Evolutionary conservation across 768 basidiomycete genomes (phyloP).

Genomic region (Galerina marginata): DNA sequence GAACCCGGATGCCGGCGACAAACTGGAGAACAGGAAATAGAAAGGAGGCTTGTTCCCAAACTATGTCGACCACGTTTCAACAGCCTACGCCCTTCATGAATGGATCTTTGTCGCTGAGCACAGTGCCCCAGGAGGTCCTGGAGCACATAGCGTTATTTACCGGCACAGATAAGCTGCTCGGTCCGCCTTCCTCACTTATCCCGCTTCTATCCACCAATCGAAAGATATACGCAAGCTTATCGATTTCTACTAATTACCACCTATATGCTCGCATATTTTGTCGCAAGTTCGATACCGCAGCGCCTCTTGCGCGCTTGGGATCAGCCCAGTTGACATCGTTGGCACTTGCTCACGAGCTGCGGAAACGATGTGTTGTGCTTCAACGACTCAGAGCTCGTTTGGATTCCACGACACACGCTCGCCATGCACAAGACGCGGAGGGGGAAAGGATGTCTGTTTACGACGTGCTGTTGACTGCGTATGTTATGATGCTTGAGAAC

Average conservation of each 20-base stretch:
- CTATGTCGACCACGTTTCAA: constrained; percentile 4
- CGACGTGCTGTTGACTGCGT: constrained; percentile 69
- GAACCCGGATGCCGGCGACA: constrained; percentile 24
- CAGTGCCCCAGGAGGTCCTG: constrained; percentile 77
- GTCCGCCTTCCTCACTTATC: constrained; percentile 65
- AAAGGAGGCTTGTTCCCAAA: constrained; percentile 18
- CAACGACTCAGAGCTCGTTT: constrained; percentile 56
- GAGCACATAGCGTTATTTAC: constrained; percentile 78
- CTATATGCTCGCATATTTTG: constrained; percentile 77
- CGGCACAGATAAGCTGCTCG: constrained; percentile 54
- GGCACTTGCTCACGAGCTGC: constrained; percentile 65
- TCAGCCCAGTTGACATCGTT: constrained; percentile 41
- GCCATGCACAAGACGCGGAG: constrained; percentile 27
- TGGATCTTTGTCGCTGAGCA: constrained; percentile 40
- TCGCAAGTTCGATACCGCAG: constrained; percentile 66
- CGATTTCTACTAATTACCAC: constrained; percentile 59
- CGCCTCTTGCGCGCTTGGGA: constrained; percentile 57
- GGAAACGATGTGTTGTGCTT: constrained; percentile 61
- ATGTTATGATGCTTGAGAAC: constrained; percentile 83
- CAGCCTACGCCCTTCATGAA: constrained; percentile 28
- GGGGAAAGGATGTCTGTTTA: constrained; percentile 32
- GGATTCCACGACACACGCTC: constrained; percentile 37
- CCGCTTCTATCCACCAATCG: constrained; percentile 60
- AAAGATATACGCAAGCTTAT: constrained; percentile 53
- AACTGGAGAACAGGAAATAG: constrained; percentile 14